These are phyloP conservation scores for Endotrypanum monterogeii DNA, from an alignment of 208 protist species.

Conservation along the genomic window DNA sequence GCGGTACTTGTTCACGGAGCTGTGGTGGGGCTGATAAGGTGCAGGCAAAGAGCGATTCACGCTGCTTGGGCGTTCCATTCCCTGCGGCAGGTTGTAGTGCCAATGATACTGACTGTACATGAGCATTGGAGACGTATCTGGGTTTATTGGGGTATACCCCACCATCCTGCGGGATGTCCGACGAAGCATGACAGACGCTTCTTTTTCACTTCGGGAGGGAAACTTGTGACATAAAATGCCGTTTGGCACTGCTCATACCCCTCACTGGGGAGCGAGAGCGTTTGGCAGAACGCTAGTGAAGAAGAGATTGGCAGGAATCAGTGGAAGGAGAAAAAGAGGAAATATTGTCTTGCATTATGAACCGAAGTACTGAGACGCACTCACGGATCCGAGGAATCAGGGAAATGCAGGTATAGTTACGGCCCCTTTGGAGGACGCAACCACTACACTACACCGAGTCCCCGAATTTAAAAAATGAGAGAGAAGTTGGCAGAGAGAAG, in stretches of 20 bases:
- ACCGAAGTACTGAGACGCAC: background rate
- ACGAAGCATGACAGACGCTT: constrained; percentile 51
- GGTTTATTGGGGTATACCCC: constrained; percentile 85
- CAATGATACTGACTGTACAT: constrained; percentile 89
- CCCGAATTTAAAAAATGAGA: background rate
- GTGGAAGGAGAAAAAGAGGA: constrained; percentile 1
- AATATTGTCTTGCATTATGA: background rate
- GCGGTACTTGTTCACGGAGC: constrained; percentile 78
- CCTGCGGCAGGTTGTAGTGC: constrained; percentile 91
- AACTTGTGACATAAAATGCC: background rate
- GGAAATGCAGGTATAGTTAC: background rate
- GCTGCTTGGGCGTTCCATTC: constrained; percentile 79
- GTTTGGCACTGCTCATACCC: background rate
- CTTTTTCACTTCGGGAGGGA: no score
- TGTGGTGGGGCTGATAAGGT: constrained; percentile 66
- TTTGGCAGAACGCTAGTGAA: constrained; percentile 3
- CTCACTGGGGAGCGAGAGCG: background rate
- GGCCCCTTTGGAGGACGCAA: background rate
- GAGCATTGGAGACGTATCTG: constrained; percentile 89
- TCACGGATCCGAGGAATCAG: background rate
- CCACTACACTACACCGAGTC: background rate
- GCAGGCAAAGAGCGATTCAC: constrained; percentile 80
- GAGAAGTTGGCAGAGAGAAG: background rate
- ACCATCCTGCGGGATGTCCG: constrained; percentile 42
- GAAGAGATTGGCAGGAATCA: background rate